Conservation (phyloP, 345 rosid genomes). For the Psidium guajava region DNA sequence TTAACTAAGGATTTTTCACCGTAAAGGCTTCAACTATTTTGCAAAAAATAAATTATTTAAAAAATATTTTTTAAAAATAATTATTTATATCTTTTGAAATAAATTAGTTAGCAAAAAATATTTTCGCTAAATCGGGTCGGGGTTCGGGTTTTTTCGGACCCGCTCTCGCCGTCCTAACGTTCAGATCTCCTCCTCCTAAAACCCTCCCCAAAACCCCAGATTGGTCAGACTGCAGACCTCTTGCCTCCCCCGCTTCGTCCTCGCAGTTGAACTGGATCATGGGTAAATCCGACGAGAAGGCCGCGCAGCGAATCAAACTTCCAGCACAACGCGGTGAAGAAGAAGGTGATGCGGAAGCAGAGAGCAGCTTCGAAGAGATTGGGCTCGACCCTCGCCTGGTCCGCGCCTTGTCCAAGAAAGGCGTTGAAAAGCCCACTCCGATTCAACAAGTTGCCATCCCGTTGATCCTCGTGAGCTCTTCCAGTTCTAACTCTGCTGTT, state of each 20-base stretch:
- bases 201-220: background rate
- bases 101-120: no score
- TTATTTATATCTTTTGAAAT: no score
- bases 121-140: background rate
- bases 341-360: conserved; percentile 18
- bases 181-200: background rate
- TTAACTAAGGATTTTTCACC: background rate
- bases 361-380: conserved; percentile 51
- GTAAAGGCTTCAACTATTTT: background rate
- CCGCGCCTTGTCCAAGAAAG: conserved; percentile 64
- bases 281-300: background rate
- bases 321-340: background rate
- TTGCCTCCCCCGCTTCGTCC: background rate
- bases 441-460: conserved; percentile 68
- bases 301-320: conserved; percentile 1
- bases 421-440: conserved; percentile 60
- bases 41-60: no score
- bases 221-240: background rate
- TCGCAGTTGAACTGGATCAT: background rate
- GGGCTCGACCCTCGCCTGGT: conserved; percentile 74
- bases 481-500: background rate
- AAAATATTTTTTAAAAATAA: no score
- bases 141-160: background rate
- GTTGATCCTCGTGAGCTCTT: conserved; percentile 40
- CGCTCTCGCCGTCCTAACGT: background rate